Base-by-base conservation (phyloP, 495 filamentous ascomycete genomes). In the Penicillium cataractarum region DNA sequence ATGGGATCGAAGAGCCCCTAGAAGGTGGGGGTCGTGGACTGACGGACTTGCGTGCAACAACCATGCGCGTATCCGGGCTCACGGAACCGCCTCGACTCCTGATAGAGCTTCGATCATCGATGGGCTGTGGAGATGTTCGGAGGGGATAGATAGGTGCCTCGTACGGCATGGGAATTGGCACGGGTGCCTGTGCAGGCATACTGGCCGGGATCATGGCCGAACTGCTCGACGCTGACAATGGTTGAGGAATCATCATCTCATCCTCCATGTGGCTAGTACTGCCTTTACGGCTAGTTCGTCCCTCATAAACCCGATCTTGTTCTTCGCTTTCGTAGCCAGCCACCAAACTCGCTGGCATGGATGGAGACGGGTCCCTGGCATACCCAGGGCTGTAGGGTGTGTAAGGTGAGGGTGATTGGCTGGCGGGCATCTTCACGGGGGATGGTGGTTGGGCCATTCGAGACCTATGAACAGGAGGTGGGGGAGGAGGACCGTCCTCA, bases 41-140 rank as follows among this genome's bases (percentile, higher is more conserved):
- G 48, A 93, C 82, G 1, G 92, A 93, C 69, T 95, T 94, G 35
- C 80, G 81, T 32, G 87, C 86, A 6, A 76, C 86, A 6, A 76
- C 64, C 13, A 80, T 85, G 26, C 86, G 83, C 24, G 82, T 81
- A 57, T 86, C 86, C 29, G 89, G 87, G 53, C 88, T 91, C 35
- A 88, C 77, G 6, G 81, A 82, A 27, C 83, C 60, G 13, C 65
- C 63, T 35, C 67, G 63, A 27, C 62, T 67, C 19, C 24, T 26
- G 22, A 54, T 44, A 9, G 63, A 66, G 40, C 52, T 55, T 13
- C 67, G 66, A 26, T 79, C 71, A 6, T 72, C 70, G 21, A 69
- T 44, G 31, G 71, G 66, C 26, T 58, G 67, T 59, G 61, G 77
- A 71, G 60, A 80, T 71, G 63, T 74, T 62, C 61, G 76, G 63